Percentiles rank a stretch among this genome's conserved stretches.
Evolutionary conservation across 1,139 yeast genomes (phyloP).

Genomic region (Hemisphaericaspora subhashii): DNA sequence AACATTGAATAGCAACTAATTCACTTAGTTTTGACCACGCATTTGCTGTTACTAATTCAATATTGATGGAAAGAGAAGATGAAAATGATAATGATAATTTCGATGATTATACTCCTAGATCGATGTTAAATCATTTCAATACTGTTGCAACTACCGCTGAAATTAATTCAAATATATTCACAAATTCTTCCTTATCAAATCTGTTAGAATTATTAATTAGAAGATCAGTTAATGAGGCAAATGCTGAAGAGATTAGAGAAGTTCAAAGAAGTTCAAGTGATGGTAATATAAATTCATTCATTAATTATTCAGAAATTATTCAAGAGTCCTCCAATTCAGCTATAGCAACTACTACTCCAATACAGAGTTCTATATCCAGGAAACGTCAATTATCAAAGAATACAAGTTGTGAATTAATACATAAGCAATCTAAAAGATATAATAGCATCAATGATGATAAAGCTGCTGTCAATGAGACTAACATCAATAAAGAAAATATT

Average conservation of each 20-base stretch:
- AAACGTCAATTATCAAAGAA: slow-evolving; percentile 1
- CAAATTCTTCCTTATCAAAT: background rate
- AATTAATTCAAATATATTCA: background rate
- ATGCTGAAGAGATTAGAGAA: background rate
- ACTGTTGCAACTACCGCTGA: background rate
- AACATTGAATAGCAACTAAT: background rate
- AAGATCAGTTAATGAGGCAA: background rate
- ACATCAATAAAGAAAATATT: no score
- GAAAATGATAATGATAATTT: background rate
- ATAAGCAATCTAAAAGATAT: no score
- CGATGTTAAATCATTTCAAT: slow-evolving; percentile 1
- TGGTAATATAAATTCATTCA: background rate
- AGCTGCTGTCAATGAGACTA: no score
- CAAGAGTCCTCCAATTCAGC: background rate
- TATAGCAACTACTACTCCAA: background rate
- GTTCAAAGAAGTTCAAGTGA: no score
- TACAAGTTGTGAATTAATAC: slow-evolving; percentile 1
- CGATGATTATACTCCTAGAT: slow-evolving; percentile 4
- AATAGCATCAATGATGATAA: no score
- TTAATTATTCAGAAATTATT: background rate
- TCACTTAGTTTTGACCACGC: background rate
- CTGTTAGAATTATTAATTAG: background rate
- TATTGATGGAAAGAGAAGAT: background rate
- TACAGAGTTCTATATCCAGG: background rate
- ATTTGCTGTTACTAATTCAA: background rate